These are phyloP conservation scores for Podospora pseudocomata DNA, from an alignment of 495 filamentous ascomycete genomes.

Conservation along the genomic window DNA sequence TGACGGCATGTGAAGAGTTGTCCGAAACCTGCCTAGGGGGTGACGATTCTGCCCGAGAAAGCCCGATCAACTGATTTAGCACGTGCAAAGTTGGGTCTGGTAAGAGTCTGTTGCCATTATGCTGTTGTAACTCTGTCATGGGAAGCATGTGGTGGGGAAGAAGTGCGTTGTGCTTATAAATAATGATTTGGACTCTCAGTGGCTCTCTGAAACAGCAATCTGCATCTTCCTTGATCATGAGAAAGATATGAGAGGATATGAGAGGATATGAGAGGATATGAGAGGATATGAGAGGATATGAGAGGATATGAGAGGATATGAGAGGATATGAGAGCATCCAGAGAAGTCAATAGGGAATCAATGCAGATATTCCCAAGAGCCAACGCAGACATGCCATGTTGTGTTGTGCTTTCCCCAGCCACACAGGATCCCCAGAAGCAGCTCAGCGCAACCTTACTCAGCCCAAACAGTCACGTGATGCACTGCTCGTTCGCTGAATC, in stretches of 20 bases:
- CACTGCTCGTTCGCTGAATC: slow-evolving; percentile 12
- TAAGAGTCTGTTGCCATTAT: background rate
- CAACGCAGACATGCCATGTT: background rate
- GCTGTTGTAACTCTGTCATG: background rate
- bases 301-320: background rate
- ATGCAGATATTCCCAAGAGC: background rate
- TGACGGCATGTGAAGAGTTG: background rate
- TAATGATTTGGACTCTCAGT: background rate
- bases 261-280: background rate
- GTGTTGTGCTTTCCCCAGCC: background rate
- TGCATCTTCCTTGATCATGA: background rate
- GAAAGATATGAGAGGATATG: background rate
- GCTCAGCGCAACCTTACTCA: slow-evolving; percentile 4
- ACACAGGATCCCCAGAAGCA: background rate
- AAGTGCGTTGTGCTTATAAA: background rate
- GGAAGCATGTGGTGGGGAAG: background rate
- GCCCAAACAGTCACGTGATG: slow-evolving; percentile 18
- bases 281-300: background rate
- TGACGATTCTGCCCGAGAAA: background rate
- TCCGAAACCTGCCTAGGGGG: background rate
- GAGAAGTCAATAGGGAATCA: background rate
- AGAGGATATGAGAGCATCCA: background rate
- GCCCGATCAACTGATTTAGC: background rate
- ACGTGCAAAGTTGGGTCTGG: background rate
- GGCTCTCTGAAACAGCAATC: background rate